These are phyloP conservation scores for Artemisia tridentata DNA, from an alignment of 129 eudicot genomes.

Conservation along the genomic window DNA sequence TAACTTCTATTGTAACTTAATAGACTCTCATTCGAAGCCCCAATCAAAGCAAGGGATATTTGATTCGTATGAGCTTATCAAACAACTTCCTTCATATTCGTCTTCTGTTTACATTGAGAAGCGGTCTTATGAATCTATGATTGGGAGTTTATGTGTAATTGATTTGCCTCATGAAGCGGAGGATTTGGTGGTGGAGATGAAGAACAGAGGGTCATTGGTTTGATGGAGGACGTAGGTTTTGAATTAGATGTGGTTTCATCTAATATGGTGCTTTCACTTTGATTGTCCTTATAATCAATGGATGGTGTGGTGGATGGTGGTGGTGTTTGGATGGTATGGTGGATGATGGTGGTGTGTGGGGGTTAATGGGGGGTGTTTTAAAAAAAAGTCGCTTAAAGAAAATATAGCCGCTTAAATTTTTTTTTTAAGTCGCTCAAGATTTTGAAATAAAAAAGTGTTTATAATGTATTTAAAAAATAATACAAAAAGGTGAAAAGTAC, in stretches of 20 bases:
- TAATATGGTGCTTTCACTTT: constrained; percentile 87
- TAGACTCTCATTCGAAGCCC: constrained; percentile 55
- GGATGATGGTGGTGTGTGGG: no score
- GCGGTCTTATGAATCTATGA: constrained; percentile 52
- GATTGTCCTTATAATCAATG: no score
- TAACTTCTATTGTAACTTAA: constrained; percentile 52
- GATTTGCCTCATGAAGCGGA: constrained; percentile 66
- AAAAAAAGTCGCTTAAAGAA: no score
- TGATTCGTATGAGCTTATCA: constrained; percentile 42
- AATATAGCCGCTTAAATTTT: no score
- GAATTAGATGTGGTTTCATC: constrained; percentile 57
- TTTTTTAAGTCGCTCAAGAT: no score
- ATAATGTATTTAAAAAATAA: no score
- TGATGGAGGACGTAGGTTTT: constrained; percentile 63
- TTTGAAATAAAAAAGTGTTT: no score
- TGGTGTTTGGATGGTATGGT: no score
- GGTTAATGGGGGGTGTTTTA: no score
- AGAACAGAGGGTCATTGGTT: constrained; percentile 30
- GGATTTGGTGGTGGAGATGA: constrained; percentile 58
- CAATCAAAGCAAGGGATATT: constrained; percentile 45
- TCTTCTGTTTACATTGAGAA: constrained; percentile 50
- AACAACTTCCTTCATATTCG: constrained; percentile 34
- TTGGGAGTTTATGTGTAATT: constrained; percentile 50
- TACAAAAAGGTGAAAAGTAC: no score
- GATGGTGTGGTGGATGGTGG: no score